These are phyloP conservation scores for Pseudocercospora pini-densiflorae DNA, from an alignment of 2,329 filamentous ascomycete species.

Conservation along the genomic window DNA sequence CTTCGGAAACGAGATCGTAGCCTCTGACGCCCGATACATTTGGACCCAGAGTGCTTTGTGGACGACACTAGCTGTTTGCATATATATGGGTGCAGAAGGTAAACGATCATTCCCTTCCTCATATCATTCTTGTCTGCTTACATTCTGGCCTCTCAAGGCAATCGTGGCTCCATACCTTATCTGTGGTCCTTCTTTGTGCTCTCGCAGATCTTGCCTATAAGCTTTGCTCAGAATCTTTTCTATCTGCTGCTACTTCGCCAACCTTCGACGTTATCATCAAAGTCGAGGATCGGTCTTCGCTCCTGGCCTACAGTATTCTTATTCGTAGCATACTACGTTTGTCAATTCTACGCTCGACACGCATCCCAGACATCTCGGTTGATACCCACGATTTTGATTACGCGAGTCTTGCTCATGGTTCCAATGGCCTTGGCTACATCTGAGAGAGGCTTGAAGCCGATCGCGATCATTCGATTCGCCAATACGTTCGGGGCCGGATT, in stretches of 20 bases:
- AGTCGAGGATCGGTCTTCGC: background rate
- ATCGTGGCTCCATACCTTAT: background rate
- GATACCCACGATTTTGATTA: constrained; percentile 32
- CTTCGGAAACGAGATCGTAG: constrained; percentile 40
- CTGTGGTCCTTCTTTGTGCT: constrained; percentile 42
- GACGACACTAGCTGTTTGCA: constrained; percentile 32
- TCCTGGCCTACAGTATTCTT: background rate
- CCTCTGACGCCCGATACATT: constrained; percentile 26
- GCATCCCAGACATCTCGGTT: constrained; percentile 11
- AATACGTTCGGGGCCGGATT: constrained; percentile 13
- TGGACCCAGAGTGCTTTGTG: constrained; percentile 35
- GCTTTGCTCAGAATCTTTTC: constrained; percentile 41
- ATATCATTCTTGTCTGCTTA: background rate
- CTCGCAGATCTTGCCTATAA: constrained; percentile 41
- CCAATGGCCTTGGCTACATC: constrained; percentile 27
- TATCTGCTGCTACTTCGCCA: constrained; percentile 36
- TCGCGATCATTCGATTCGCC: constrained; percentile 6
- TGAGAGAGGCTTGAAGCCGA: background rate
- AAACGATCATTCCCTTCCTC: background rate
- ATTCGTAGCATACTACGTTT: background rate
- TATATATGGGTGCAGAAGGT: constrained; percentile 40
- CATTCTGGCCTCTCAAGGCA: no score
- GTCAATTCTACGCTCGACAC: background rate
- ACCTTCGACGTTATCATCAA: background rate
- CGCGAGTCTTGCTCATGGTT: constrained; percentile 30